Percentiles rank a stretch among this genome's conserved stretches.
Conservation (phyloP, 306 rosid genomes). For the Rosa lucieae region DNA sequence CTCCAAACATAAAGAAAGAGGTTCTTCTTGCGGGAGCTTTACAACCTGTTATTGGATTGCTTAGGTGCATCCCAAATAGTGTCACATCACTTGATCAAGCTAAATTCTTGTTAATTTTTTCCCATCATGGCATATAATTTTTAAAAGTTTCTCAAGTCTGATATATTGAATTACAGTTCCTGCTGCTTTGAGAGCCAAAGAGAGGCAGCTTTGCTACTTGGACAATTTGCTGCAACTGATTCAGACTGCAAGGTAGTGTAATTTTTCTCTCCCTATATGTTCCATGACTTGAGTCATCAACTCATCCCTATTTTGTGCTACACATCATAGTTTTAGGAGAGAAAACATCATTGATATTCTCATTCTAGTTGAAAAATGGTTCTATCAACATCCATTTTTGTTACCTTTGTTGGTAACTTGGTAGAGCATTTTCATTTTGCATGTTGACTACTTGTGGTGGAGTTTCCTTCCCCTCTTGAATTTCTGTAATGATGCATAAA, state of each 20-base stretch:
- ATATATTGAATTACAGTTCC: conserved; percentile 53
- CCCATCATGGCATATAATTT: neutral
- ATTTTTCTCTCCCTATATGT: conserved; percentile 10
- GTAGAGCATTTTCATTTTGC: neutral
- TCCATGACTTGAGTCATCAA: conserved; percentile 2
- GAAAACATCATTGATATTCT: neutral
- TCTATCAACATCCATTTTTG: neutral
- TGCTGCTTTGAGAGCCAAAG: conserved; percentile 98
- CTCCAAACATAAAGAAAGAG: conserved; percentile 94
- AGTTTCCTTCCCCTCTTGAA: neutral
- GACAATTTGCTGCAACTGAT: conserved; percentile 99
- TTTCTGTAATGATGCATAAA: conserved; percentile 20
- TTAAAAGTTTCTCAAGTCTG: conserved; percentile 13
- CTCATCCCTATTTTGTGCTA: neutral
- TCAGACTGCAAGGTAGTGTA: conserved; percentile 87
- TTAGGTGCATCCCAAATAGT: conserved; percentile 49
- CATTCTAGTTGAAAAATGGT: neutral
- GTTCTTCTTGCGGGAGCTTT: conserved; percentile 95
- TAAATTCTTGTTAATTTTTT: neutral
- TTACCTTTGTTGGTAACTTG: neutral
- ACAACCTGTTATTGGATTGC: conserved; percentile 97
- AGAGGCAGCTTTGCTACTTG: conserved; percentile 97
- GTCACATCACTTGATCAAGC: neutral
- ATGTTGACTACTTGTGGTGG: conserved; percentile 11
- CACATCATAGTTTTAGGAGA: conserved; percentile 5